Percentiles rank a stretch among this genome's conserved stretches.
Evolutionary conservation across 1,284 basidiomycete species (phyloP).

Genomic region (Fistulinella staudtii): DNA sequence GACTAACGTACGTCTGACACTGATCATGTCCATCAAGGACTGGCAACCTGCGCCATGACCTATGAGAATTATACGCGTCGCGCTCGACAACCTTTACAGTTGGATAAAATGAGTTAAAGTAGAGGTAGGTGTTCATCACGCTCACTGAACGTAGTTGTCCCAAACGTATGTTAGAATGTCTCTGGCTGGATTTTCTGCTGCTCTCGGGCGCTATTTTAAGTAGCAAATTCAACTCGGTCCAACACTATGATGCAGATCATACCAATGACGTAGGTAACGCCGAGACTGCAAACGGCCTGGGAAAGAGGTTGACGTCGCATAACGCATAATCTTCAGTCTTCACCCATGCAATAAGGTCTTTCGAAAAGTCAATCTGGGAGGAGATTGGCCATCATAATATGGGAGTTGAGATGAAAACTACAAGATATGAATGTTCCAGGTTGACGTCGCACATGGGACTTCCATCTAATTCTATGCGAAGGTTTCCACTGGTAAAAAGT

Average conservation of each 20-base stretch:
- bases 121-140: not conserved
- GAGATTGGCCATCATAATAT: slow-evolving; percentile 2
- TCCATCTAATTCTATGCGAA: slow-evolving; percentile 76
- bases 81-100: slow-evolving; percentile 58
- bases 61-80: slow-evolving; percentile 73
- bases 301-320: slow-evolving; percentile 85
- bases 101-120: not conserved
- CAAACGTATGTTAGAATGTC: slow-evolving; percentile 82
- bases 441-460: slow-evolving; percentile 70
- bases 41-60: slow-evolving; percentile 84
- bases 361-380: slow-evolving; percentile 79
- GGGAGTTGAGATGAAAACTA: slow-evolving; percentile 31
- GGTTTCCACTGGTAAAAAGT: slow-evolving; percentile 62
- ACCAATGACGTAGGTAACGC: slow-evolving; percentile 33
- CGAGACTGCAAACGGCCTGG: slow-evolving; percentile 50
- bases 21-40: slow-evolving; percentile 71
- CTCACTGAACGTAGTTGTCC: slow-evolving; percentile 92
- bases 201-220: slow-evolving; percentile 27
- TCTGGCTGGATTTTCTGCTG: slow-evolving; percentile 32
- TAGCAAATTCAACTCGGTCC: not conserved
- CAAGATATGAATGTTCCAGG: slow-evolving; percentile 79
- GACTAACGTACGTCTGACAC: slow-evolving; percentile 54
- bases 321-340: slow-evolving; percentile 62
- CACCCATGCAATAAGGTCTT: slow-evolving; percentile 77
- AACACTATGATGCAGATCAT: slow-evolving; percentile 7